A percentile compares a stretch with the other conserved stretches of the same genome.
These are phyloP conservation scores for Breviolum minutum DNA, from an alignment of 73 alveolate species.

Conservation along the genomic window DNA sequence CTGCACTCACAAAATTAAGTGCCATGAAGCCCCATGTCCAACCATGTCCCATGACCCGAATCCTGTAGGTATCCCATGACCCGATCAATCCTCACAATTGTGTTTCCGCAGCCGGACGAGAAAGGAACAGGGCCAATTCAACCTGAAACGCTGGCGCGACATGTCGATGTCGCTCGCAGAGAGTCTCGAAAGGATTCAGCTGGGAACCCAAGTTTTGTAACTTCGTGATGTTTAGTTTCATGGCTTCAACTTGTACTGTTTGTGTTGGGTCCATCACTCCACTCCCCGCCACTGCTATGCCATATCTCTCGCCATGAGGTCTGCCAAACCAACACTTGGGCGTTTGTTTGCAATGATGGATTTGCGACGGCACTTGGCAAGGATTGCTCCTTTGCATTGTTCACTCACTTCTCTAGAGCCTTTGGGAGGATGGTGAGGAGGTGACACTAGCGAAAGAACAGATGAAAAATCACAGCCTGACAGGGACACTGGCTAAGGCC, in stretches of 20 bases:
- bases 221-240: neutral
- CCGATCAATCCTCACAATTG: neutral
- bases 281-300: neutral
- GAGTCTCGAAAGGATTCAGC: conserved; percentile 68
- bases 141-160: conserved; percentile 88
- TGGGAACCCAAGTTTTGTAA: neutral
- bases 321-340: conserved; percentile 70
- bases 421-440: too few species aligned
- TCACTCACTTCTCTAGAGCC: too few species aligned
- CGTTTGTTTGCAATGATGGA: conserved; percentile 89
- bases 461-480: neutral
- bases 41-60: neutral
- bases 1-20: too few species aligned
- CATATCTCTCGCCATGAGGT: neutral
- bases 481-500: neutral
- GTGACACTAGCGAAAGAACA: too few species aligned
- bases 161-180: conserved; percentile 91
- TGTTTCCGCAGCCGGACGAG: neutral
- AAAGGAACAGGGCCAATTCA: conserved; percentile 88
- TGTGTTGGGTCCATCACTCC: neutral
- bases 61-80: neutral
- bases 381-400: neutral
- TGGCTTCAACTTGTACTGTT: neutral
- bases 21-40: neutral
- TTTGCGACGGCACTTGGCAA: conserved; percentile 65